Conservation (phyloP, 495 filamentous ascomycete species). For the Tuber borchii region DNA sequence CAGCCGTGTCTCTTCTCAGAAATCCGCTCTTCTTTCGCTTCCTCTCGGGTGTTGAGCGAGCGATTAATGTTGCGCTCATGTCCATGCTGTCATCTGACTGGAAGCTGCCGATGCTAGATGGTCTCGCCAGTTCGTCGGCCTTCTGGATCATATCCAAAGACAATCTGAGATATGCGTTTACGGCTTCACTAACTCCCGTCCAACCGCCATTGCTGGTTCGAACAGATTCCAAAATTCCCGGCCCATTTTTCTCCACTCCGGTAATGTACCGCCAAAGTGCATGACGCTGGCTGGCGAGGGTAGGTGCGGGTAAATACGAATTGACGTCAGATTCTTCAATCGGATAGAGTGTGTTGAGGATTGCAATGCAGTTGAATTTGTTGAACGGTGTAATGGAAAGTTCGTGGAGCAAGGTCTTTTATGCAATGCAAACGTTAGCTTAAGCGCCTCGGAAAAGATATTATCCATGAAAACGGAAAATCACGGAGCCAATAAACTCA, state of each 20-base stretch:
- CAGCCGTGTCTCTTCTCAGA: slow-evolving; percentile 30
- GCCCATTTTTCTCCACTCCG: slow-evolving; percentile 55
- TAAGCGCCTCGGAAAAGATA: slow-evolving; percentile 16
- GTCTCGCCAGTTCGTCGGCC: slow-evolving; percentile 36
- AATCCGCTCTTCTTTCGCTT: slow-evolving; percentile 30
- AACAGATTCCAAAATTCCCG: slow-evolving; percentile 52
- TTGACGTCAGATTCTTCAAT: slow-evolving; percentile 46
- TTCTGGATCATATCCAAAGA: slow-evolving; percentile 42
- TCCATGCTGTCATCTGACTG: slow-evolving; percentile 34
- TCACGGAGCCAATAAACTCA: slow-evolving; percentile 43
- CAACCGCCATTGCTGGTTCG: slow-evolving; percentile 56
- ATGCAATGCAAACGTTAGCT: slow-evolving; percentile 9
- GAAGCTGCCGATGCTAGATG: slow-evolving; percentile 39
- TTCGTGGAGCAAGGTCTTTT: slow-evolving; percentile 63
- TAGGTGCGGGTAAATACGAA: slow-evolving; percentile 47
- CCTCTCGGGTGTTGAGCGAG: slow-evolving; percentile 13
- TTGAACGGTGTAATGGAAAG: slow-evolving; percentile 59
- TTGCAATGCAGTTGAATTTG: slow-evolving; percentile 64
- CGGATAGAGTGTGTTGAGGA: slow-evolving; percentile 73
- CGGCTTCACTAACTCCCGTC: slow-evolving; percentile 49
- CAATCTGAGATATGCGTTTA: slow-evolving; percentile 58
- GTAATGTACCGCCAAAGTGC: slow-evolving; percentile 63
- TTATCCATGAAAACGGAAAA: slow-evolving; percentile 23
- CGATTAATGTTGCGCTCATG: slow-evolving; percentile 1
- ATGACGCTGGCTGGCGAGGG: slow-evolving; percentile 55